phyloP scores from a whole-genome alignment of 805 yeast genomes.

The Candida tammaniensis region DNA sequence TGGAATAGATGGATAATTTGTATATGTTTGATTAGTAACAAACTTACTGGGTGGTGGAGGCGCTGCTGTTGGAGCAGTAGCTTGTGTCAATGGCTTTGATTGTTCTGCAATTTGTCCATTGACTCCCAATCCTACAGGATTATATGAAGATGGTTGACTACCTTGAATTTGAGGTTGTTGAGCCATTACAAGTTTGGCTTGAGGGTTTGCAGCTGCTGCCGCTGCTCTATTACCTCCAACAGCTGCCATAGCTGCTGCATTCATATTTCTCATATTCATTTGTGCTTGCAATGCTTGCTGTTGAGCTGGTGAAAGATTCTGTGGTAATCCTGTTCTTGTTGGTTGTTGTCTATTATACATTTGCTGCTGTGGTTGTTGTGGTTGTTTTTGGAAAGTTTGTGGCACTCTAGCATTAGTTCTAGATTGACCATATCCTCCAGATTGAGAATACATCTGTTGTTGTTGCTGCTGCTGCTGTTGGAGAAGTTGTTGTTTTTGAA shows the following conservation, averaged over 20 bases:
- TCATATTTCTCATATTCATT: conserved; percentile 9
- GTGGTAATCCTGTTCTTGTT: background rate
- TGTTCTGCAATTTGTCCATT: background rate
- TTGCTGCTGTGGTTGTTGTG: conserved; percentile 19
- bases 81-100: background rate
- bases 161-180: too few relatives aligned
- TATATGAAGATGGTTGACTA: too few relatives aligned
- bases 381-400: too few relatives aligned
- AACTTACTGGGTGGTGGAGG: conserved; percentile 5
- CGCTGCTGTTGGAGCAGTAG: background rate
- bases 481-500: conserved; percentile 31
- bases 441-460: conserved; percentile 6
- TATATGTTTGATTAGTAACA: conserved; percentile 6
- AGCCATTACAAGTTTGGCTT: too few relatives aligned
- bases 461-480: conserved; percentile 15
- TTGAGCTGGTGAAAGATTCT: conserved; percentile 5
- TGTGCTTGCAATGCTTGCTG: conserved; percentile 10
- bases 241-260: conserved; percentile 9
- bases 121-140: too few relatives aligned
- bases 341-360: conserved; percentile 10
- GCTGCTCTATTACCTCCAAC: conserved; percentile 4
- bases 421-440: too few relatives aligned
- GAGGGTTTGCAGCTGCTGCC: background rate
- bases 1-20: conserved; percentile 32
- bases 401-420: too few relatives aligned